Conservation (phyloP, 352 stramenopile genomes). For the Phytophthora melonis region DNA sequence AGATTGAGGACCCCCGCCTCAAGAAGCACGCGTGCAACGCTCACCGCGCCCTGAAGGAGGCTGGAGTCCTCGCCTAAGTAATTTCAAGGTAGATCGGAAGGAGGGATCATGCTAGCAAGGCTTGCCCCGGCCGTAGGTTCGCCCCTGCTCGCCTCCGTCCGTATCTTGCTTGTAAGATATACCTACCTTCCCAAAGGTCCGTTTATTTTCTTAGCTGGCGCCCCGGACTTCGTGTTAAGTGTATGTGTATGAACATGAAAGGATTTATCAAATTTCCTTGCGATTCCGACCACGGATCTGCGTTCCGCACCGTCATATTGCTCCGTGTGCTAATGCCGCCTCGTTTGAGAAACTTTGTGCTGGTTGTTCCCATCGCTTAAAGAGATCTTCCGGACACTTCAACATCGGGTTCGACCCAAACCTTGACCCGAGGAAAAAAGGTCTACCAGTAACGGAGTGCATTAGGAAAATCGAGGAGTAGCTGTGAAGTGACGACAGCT, state of each 20-base stretch:
- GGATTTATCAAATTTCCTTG: constrained; percentile 10
- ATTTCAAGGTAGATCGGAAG: constrained; percentile 25
- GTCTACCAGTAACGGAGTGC: background rate
- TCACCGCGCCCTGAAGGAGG: constrained; percentile 78
- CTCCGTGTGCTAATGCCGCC: constrained; percentile 3
- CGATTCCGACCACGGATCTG: background rate
- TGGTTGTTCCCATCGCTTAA: too few relatives aligned
- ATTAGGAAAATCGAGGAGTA: constrained; percentile 9
- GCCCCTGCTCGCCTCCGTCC: constrained; percentile 20
- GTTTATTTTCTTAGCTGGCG: constrained; percentile 24
- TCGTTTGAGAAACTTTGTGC: too few relatives aligned
- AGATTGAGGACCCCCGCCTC: constrained; percentile 82
- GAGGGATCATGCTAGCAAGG: constrained; percentile 12
- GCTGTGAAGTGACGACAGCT: background rate
- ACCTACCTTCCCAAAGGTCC: constrained; percentile 25
- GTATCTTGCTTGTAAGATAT: constrained; percentile 57
- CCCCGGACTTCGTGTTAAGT: constrained; percentile 17
- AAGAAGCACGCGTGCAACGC: constrained; percentile 90
- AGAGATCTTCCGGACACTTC: background rate
- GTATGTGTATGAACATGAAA: constrained; percentile 33
- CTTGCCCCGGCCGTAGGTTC: constrained; percentile 16
- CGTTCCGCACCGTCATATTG: background rate
- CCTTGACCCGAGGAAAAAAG: background rate
- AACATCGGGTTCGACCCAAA: background rate
- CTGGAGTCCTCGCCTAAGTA: constrained; percentile 78